Conservation (phyloP, 2,329 filamentous ascomycete species). For the Aspergillus unguis region DNA sequence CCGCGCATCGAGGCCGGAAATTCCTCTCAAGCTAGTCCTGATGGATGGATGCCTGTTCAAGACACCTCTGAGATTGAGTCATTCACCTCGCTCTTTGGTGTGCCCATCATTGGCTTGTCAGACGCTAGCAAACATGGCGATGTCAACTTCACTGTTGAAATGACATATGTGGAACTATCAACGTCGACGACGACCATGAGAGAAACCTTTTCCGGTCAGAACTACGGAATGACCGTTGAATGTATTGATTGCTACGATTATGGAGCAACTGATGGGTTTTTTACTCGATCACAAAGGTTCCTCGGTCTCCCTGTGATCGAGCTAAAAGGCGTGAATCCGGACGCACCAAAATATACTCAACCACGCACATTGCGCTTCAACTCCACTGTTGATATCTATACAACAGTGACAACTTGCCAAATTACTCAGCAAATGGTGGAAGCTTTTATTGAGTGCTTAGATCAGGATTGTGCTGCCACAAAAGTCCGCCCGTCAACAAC, state of each 20-base stretch:
- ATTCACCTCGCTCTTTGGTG: conserved; percentile 5
- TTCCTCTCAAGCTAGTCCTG: neutral
- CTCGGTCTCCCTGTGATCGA: neutral
- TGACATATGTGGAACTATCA: conserved; percentile 2
- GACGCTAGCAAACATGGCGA: neutral
- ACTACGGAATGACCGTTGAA: neutral
- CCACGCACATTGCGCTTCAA: no score
- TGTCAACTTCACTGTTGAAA: conserved; percentile 5
- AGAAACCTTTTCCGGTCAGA: no score
- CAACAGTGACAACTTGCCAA: no score
- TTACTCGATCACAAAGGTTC: neutral
- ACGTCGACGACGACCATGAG: no score
- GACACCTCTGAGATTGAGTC: neutral
- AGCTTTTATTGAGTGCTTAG: no score
- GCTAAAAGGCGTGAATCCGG: neutral
- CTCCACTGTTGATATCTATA: no score
- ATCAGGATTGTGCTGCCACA: no score
- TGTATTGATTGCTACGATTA: neutral
- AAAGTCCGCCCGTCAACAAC: no score
- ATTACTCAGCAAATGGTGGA: no score
- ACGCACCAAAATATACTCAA: no score
- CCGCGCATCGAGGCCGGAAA: conserved; percentile 10
- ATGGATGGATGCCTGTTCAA: conserved; percentile 11
- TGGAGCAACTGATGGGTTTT: neutral
- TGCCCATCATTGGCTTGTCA: conserved; percentile 4